Conservation (phyloP, 78 protist species). For the Creolimax fragrantissima region DNA sequence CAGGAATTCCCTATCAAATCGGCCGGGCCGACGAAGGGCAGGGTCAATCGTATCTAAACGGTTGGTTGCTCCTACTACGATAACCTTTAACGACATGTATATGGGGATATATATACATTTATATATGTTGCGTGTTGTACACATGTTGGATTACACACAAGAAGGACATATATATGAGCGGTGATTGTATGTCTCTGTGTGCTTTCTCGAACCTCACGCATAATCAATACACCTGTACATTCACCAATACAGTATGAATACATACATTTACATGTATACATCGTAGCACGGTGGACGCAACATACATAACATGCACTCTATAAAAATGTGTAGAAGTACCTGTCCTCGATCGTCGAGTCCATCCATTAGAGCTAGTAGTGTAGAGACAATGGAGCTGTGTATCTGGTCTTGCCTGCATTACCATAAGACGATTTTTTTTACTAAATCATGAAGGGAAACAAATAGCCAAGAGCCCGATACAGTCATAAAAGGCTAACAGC, state of each 20-base stretch:
- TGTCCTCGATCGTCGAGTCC: conserved; percentile 74
- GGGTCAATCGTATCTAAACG: conserved; percentile 87
- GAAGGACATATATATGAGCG: too few species aligned
- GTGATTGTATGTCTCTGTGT: too few species aligned
- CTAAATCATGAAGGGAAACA: too few species aligned
- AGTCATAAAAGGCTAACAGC: too few species aligned
- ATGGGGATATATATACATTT: background rate
- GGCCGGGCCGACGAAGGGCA: conserved; percentile 90
- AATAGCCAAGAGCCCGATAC: too few species aligned
- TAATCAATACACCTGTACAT: background rate
- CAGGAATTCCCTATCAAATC: conserved; percentile 85
- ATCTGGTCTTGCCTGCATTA: conserved; percentile 78
- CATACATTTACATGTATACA: background rate
- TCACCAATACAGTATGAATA: background rate
- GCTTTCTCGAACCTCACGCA: too few species aligned
- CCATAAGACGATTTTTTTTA: too few species aligned
- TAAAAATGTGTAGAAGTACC: conserved; percentile 1
- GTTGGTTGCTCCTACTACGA: conserved; percentile 89
- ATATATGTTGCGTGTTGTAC: background rate
- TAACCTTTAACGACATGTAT: conserved; percentile 27
- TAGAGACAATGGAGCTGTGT: conserved; percentile 71
- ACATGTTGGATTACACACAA: too few species aligned
- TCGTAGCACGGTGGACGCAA: too few species aligned
- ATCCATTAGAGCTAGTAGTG: conserved; percentile 87
- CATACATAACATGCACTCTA: too few species aligned